phyloP scores from a whole-genome alignment of 768 basidiomycete species.

The Russula sp. region DNA sequence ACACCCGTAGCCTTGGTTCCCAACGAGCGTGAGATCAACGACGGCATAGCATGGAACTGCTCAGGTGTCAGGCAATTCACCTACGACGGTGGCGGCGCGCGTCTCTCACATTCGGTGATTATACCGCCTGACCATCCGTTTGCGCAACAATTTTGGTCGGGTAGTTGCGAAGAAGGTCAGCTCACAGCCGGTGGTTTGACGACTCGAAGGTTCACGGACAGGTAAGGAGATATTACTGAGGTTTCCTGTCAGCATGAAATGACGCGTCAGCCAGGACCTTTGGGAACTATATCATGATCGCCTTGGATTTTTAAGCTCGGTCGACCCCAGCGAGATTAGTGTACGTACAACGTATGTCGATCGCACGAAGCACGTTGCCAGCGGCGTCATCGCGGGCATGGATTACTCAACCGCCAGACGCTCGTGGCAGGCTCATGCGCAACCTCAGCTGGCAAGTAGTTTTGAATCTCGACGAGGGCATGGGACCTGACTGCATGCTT shows the following conservation, averaged over 20 bases:
- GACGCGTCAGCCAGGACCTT: constrained; percentile 40
- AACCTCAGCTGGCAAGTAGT: constrained; percentile 41
- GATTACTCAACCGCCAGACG: constrained; percentile 37
- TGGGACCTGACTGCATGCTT: not conserved
- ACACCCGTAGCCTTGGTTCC: constrained; percentile 49
- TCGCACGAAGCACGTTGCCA: constrained; percentile 47
- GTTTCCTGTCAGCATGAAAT: not conserved
- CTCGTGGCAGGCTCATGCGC: constrained; percentile 41
- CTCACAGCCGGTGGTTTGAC: constrained; percentile 44
- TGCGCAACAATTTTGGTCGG: constrained; percentile 44
- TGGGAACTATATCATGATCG: constrained; percentile 42
- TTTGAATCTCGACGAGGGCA: not conserved
- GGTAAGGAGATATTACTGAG: constrained; percentile 28
- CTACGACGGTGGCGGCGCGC: constrained; percentile 38
- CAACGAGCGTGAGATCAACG: constrained; percentile 42
- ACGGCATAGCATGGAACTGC: constrained; percentile 42
- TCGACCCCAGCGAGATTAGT: constrained; percentile 41
- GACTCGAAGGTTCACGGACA: constrained; percentile 45
- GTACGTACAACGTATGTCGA: constrained; percentile 44
- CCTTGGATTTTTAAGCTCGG: constrained; percentile 41
- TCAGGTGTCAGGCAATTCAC: constrained; percentile 39
- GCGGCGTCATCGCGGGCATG: constrained; percentile 47
- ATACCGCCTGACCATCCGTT: constrained; percentile 45
- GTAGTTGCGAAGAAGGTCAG: constrained; percentile 47
- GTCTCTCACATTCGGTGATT: constrained; percentile 41